These are phyloP conservation scores for Hanseniaspora vineae DNA, from an alignment of 805 yeast species.

Conservation along the genomic window DNA sequence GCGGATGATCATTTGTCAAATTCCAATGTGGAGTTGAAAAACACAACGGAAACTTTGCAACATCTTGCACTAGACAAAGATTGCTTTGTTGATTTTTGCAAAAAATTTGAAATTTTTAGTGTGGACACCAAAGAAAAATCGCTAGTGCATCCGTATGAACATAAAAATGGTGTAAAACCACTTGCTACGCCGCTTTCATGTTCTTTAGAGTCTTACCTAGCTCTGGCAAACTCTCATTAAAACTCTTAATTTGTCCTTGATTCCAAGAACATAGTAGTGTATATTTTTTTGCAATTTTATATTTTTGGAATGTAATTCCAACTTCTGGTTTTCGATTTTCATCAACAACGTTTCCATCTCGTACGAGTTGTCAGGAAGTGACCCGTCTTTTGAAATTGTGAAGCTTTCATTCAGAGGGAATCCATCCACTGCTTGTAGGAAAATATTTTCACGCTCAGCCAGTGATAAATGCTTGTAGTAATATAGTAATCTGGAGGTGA, in stretches of 20 bases:
- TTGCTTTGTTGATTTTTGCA: background rate
- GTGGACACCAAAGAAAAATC: background rate
- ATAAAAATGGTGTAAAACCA: background rate
- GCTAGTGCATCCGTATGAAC: background rate
- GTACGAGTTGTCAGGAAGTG: slow-evolving; percentile 6
- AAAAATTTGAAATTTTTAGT: background rate
- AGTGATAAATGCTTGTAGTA: slow-evolving; percentile 16
- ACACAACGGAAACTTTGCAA: too few species aligned
- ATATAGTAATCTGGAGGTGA: slow-evolving; percentile 16
- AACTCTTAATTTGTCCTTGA: slow-evolving; percentile 12
- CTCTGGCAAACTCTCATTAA: background rate
- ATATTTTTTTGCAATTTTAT: slow-evolving; percentile 5
- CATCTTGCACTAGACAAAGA: background rate
- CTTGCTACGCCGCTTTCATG: background rate
- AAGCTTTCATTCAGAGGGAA: too few species aligned
- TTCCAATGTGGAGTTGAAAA: background rate
- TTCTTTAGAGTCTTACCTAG: background rate
- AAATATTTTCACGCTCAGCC: slow-evolving; percentile 10
- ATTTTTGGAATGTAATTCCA: slow-evolving; percentile 7
- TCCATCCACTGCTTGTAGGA: slow-evolving; percentile 1
- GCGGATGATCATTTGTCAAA: background rate
- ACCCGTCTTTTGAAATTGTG: too few species aligned
- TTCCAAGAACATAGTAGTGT: slow-evolving; percentile 16
- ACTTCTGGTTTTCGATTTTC: slow-evolving; percentile 10
- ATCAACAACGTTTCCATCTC: slow-evolving; percentile 15